Evolutionary conservation across 2,329 filamentous ascomycete species (phyloP), one percentile per base, ranked within the genome.

Genomic region (Cladophialophora psammophila): DNA sequence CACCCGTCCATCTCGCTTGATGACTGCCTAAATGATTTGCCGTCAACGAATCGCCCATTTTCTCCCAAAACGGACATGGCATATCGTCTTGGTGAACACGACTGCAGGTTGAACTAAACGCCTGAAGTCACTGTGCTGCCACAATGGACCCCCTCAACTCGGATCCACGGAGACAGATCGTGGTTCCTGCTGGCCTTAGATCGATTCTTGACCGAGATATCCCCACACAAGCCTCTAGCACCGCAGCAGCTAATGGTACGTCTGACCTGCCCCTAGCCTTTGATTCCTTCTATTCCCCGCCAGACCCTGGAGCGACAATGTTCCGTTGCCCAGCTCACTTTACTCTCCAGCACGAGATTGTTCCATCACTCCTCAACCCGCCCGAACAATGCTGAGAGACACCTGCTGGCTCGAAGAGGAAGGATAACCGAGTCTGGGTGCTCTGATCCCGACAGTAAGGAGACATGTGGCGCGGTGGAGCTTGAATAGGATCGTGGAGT

Each of bases 1-100:
- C 18, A 12, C 45, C 45, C 45, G 45, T 40, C 20, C 1, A 18
- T 38, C 9, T 53, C 42, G 42, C 15, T 40, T 38, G 10, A 12
- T 52, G 42, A 32, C 18, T 20, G 59, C 59, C 50, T 61, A 61
- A 61, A 61, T 31, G 45, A 61, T 61, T 26, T 61, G 31, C 59
- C 59, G 34, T 26, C 5, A 13, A 26, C 55, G 55, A 40, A 36
- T 61, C 59, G 59, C 45, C 34, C 59, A 3, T 32, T 53, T 61
- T 61, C 10, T 34, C 59, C 59, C 48, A 34, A 61, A 53, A 15
- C 32, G 45, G 59, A 32, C 48, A 38, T 10, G 5, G 15, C 20
- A 36, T 7, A 38, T 5, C n/a, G 18, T 4, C 5, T 12, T 50
- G 18, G 31, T 2, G 12, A 26, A 26, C 26, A 45, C 15, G 40